Conservation (phyloP, 495 filamentous ascomycete genomes). For the Hypoxylon rickii region DNA sequence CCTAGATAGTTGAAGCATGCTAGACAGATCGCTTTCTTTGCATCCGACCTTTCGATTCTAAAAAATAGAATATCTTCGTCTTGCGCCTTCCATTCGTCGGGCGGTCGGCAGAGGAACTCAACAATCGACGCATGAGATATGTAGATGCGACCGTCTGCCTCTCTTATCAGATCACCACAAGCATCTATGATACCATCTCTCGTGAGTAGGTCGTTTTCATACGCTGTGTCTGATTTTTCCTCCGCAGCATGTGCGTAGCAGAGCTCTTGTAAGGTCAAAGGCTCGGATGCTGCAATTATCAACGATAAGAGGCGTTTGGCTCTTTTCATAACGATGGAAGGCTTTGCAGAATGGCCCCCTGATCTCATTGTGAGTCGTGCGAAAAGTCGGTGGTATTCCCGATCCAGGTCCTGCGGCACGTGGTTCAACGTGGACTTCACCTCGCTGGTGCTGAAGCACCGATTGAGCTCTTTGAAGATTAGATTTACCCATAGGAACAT, state of each 20-base stretch:
- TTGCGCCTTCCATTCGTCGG: slow-evolving; percentile 11
- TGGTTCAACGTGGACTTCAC: slow-evolving; percentile 1
- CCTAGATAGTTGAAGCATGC: slow-evolving; percentile 20
- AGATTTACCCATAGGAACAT: slow-evolving; percentile 18
- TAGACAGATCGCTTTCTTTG: slow-evolving; percentile 7
- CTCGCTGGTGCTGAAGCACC: slow-evolving; percentile 5
- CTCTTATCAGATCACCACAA: slow-evolving; percentile 25
- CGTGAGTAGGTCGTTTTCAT: slow-evolving; percentile 4
- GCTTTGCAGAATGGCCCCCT: not conserved
- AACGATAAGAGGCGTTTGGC: slow-evolving; percentile 11
- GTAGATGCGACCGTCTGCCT: slow-evolving; percentile 13
- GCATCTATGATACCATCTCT: slow-evolving; percentile 18
- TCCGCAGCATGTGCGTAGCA: slow-evolving; percentile 3
- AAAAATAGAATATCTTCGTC: slow-evolving; percentile 19
- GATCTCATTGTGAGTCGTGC: slow-evolving; percentile 1
- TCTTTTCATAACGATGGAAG: slow-evolving; percentile 11
- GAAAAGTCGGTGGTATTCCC: slow-evolving; percentile 14
- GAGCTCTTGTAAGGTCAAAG: slow-evolving; percentile 5
- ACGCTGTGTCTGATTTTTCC: not conserved
- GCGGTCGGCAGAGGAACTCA: slow-evolving; percentile 25
- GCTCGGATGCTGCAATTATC: slow-evolving; percentile 9
- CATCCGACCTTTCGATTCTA: slow-evolving; percentile 6
- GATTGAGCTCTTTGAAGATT: slow-evolving; percentile 10
- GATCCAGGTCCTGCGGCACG: slow-evolving; percentile 12
- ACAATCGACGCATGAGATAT: slow-evolving; percentile 25